These are phyloP conservation scores for Botrytis medusae DNA, from an alignment of 2,329 filamentous ascomycete genomes.

Conservation along the genomic window DNA sequence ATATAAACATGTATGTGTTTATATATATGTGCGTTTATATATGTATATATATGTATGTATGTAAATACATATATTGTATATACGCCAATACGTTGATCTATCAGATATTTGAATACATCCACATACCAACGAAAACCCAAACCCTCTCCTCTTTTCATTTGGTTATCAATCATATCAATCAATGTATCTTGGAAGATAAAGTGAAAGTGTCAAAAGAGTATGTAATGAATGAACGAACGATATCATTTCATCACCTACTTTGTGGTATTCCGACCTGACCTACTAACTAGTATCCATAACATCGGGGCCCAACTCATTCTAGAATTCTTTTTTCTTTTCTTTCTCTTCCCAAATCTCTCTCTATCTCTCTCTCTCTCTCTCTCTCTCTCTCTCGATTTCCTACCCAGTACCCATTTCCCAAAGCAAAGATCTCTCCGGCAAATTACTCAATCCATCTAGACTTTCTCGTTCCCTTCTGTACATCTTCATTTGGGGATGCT, in stretches of 20 bases:
- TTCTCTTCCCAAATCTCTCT: neutral
- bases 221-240: neutral
- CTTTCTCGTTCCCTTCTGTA: neutral
- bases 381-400: neutral
- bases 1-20: neutral
- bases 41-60: neutral
- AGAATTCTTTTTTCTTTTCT: neutral
- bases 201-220: neutral
- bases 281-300: neutral
- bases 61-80: too few relatives aligned
- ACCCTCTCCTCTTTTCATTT: neutral
- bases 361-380: too few relatives aligned
- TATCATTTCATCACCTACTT: too few relatives aligned
- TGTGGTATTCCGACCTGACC: too few relatives aligned
- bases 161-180: neutral
- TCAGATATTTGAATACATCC: neutral
- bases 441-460: neutral
- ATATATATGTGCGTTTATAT: neutral
- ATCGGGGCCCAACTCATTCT: neutral
- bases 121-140: neutral
- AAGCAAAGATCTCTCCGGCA: neutral
- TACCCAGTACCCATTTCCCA: neutral
- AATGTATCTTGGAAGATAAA: neutral
- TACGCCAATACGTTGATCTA: neutral
- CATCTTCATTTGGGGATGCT: slow-evolving; percentile 1